A percentile compares a stretch with the other conserved stretches of the same genome.
These are phyloP conservation scores for Aspergillus pseudonomiae DNA, from an alignment of 2,329 filamentous ascomycete species.

Conservation along the genomic window DNA sequence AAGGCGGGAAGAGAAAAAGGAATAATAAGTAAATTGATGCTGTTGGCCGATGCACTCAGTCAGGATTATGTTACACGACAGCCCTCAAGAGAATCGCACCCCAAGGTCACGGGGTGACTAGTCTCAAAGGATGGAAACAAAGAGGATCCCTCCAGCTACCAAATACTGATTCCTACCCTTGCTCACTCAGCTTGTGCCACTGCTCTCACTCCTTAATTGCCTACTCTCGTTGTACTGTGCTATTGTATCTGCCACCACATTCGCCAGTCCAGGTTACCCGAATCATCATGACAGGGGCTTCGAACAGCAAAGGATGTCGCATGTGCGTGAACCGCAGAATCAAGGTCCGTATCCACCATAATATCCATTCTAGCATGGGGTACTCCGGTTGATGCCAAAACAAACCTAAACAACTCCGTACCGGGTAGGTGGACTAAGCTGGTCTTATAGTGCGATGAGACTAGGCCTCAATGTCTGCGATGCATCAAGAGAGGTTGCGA, in stretches of 20 bases:
- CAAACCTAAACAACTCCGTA: not conserved
- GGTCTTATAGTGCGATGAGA: slow-evolving; percentile 2
- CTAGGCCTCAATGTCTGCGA: slow-evolving; percentile 1
- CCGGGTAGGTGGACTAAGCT: not conserved
- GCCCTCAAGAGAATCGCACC: not conserved
- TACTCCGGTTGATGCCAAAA: not conserved
- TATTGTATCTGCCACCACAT: not conserved
- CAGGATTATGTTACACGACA: too few relatives aligned
- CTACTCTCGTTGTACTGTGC: too few relatives aligned
- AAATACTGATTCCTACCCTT: not conserved
- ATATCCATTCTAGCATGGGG: not conserved
- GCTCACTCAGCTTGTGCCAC: not conserved
- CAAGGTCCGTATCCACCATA: slow-evolving; percentile 10
- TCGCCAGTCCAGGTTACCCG: not conserved
- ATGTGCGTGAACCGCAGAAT: slow-evolving; percentile 14
- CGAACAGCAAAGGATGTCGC: slow-evolving; percentile 13
- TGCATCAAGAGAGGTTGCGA: not conserved
- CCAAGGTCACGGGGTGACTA: not conserved
- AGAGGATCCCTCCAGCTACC: not conserved
- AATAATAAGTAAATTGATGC: not conserved
- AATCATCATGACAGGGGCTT: slow-evolving; percentile 12
- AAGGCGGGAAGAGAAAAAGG: not conserved
- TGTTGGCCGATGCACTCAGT: too few relatives aligned
- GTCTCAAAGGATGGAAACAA: not conserved
- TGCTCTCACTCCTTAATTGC: too few relatives aligned